A percentile compares a stretch with the other conserved stretches of the same genome.
Conservation (phyloP, 768 basidiomycete species). For the Hortiboletus flavorubellus region DNA sequence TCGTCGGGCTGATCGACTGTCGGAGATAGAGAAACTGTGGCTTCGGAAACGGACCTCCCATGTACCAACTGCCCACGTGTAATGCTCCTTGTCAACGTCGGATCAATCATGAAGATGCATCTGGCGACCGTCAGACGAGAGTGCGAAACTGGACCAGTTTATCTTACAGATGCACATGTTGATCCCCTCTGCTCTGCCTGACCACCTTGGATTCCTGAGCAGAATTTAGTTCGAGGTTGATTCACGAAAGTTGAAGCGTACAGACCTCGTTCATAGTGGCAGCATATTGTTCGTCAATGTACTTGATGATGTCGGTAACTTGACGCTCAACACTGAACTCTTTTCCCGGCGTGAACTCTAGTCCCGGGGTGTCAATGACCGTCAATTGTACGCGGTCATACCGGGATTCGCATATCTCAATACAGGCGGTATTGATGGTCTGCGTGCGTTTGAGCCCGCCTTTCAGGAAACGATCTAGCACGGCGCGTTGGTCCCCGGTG, state of each 20-base stretch:
- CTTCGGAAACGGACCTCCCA: conserved; percentile 60
- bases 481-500: conserved; percentile 67
- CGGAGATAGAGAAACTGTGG: conserved; percentile 50
- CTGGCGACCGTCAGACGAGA: conserved; percentile 36
- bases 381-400: conserved; percentile 76
- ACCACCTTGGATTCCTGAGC: conserved; percentile 83
- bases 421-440: conserved; percentile 60
- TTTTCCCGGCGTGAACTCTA: conserved; percentile 69
- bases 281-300: conserved; percentile 76
- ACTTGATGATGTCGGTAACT: conserved; percentile 69
- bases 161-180: conserved; percentile 83
- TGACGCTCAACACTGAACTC: conserved; percentile 80
- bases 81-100: conserved; percentile 56
- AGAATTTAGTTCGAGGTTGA: background rate
- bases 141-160: background rate
- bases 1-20: conserved; percentile 51
- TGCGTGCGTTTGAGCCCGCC: conserved; percentile 59
- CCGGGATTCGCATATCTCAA: conserved; percentile 82
- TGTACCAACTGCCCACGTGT: conserved; percentile 50
- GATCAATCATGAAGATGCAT: conserved; percentile 85
- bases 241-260: background rate
- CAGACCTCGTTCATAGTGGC: conserved; percentile 83
- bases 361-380: conserved; percentile 82
- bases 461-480: conserved; percentile 62
- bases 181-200: conserved; percentile 82